Conservation (phyloP, 1,284 basidiomycete species). For the Malassezia arunalokei region DNA sequence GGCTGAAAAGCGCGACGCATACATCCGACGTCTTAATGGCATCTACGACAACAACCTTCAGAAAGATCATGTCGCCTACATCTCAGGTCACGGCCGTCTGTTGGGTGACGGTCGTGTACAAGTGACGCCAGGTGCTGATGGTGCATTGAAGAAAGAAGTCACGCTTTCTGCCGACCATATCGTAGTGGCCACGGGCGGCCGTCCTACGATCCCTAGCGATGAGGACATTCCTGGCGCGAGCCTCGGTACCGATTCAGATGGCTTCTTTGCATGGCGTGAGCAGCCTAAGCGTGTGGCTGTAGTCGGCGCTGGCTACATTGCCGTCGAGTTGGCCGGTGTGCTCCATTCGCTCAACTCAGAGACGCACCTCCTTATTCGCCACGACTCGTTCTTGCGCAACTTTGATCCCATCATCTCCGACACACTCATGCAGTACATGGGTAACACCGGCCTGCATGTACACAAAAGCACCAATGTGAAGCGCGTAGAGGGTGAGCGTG, state of each 20-base stretch:
- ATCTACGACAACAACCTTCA: conserved; percentile 73
- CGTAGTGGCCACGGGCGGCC: conserved; percentile 69
- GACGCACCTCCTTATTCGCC: conserved; percentile 80
- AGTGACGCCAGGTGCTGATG: conserved; percentile 32
- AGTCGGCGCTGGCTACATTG: conserved; percentile 93
- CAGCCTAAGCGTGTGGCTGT: conserved; percentile 88
- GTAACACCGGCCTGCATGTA: conserved; percentile 74
- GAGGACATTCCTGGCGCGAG: conserved; percentile 73
- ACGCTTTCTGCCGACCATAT: conserved; percentile 36
- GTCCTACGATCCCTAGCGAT: conserved; percentile 68
- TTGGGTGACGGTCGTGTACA: conserved; percentile 35
- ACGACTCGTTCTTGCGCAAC: conserved; percentile 75
- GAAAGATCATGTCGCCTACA: conserved; percentile 78
- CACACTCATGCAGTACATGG: conserved; percentile 83
- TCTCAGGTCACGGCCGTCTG: conserved; percentile 60
- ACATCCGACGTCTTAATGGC: conserved; percentile 76
- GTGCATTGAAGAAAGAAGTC: conserved; percentile 51
- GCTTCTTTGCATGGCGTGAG: conserved; percentile 81
- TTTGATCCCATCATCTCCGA: conserved; percentile 84
- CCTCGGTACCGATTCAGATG: conserved; percentile 82
- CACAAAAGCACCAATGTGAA: conserved; percentile 67
- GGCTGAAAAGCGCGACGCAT: conserved; percentile 88
- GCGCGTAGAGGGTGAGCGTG: conserved; percentile 56
- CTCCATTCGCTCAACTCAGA: conserved; percentile 51
- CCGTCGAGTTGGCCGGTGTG: conserved; percentile 58